Conservation (phyloP, 1,284 basidiomycete species). For the Tilletiaria anomala region DNA sequence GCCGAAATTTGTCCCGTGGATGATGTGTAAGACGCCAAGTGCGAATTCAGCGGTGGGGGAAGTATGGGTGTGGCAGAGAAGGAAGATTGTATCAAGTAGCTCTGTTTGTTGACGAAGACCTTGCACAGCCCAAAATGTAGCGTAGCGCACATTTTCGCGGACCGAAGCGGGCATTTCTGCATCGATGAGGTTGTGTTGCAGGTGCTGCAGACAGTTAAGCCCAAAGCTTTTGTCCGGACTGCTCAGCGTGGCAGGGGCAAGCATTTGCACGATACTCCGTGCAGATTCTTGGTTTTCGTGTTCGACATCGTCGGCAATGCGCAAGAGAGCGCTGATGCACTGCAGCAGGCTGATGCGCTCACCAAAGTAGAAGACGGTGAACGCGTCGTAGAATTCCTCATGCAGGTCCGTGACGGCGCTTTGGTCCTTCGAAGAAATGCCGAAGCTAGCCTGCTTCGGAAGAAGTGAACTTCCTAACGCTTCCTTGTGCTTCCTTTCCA, state of each 20-base stretch:
- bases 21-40: conserved; percentile 51
- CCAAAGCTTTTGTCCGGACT: no score
- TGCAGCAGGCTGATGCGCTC: conserved; percentile 59
- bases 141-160: conserved; percentile 49
- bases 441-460: no score
- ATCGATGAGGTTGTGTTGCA: no score
- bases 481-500: not conserved
- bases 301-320: conserved; percentile 49
- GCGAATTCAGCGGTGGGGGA: conserved; percentile 54
- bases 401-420: conserved; percentile 29
- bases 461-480: not conserved
- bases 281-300: conserved; percentile 50
- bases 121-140: conserved; percentile 63
- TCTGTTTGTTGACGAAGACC: conserved; percentile 62
- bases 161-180: conserved; percentile 50
- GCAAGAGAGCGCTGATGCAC: conserved; percentile 39
- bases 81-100: conserved; percentile 66
- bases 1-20: conserved; percentile 57
- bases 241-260: no score
- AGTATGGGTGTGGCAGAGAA: conserved; percentile 65
- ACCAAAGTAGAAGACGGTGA: conserved; percentile 63
- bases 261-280: no score
- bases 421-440: not conserved
- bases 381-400: conserved; percentile 54
- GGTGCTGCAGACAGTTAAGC: no score